phyloP scores from a whole-genome alignment of 257 asterid genomes.

The Penstemon eatonii region DNA sequence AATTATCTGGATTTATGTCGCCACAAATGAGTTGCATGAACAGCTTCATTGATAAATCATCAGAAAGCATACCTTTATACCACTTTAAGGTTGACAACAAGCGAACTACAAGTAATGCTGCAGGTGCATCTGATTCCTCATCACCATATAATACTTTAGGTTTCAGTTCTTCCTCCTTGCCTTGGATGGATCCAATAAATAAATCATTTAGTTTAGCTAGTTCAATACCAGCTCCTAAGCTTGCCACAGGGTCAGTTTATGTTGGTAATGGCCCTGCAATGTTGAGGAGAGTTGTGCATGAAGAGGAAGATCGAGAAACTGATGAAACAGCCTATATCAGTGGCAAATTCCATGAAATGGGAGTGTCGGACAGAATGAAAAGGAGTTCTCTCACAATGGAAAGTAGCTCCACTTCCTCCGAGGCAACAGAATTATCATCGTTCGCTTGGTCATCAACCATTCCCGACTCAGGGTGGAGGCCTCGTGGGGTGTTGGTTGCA shows the following conservation, averaged over 20 bases:
- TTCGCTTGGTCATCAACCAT: constrained; percentile 67
- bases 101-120: constrained; percentile 45
- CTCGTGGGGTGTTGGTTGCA: constrained; percentile 98
- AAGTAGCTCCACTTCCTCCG: constrained; percentile 50
- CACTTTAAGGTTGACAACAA: constrained; percentile 80
- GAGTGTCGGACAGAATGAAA: constrained; percentile 52
- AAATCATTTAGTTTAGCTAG: constrained; percentile 78
- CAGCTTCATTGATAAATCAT: constrained; percentile 85
- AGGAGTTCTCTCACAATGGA: constrained; percentile 56
- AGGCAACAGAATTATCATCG: constrained; percentile 63
- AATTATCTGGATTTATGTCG: constrained; percentile 87
- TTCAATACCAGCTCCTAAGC: constrained; percentile 79
- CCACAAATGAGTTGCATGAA: constrained; percentile 91
- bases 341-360: constrained; percentile 68
- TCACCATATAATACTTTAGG: constrained; percentile 63
- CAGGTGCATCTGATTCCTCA: constrained; percentile 64
- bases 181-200: constrained; percentile 89
- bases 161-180: constrained; percentile 83
- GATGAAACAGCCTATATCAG: constrained; percentile 61
- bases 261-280: constrained; percentile 69
- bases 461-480: constrained; percentile 99
- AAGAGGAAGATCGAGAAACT: constrained; percentile 82
- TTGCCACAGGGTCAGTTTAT: constrained; percentile 76
- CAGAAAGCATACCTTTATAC: constrained; percentile 92
- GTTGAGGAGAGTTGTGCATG: constrained; percentile 96